Conservation (phyloP, 176 grass and related monocot genomes). For the Hyparrhenia diplandra region DNA sequence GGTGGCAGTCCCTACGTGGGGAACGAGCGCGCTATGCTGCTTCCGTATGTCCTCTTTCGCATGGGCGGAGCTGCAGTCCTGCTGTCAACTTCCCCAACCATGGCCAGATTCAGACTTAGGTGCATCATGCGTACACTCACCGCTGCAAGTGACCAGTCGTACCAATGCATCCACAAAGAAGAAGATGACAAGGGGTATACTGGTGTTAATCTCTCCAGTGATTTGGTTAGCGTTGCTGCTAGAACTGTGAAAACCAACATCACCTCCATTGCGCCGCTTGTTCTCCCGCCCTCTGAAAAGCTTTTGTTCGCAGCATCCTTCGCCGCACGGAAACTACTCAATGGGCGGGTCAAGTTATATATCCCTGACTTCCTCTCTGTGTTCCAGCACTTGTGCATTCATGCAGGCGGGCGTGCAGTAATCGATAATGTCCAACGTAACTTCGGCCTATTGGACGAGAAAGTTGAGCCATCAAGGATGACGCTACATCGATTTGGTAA, state of each 20-base stretch:
- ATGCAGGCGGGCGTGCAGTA: neutral
- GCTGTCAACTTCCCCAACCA: neutral
- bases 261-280: neutral
- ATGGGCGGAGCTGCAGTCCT: constrained; percentile 8
- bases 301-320: neutral
- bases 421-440: constrained; percentile 17
- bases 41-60: neutral
- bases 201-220: neutral
- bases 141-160: neutral
- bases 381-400: constrained; percentile 59
- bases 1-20: neutral
- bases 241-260: neutral
- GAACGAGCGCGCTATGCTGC: constrained; percentile 5
- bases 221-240: neutral
- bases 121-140: neutral
- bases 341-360: constrained; percentile 7
- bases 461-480: constrained; percentile 56
- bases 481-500: constrained; percentile 61
- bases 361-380: constrained; percentile 38
- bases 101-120: neutral
- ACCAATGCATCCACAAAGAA: constrained; percentile 2
- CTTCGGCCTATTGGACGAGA: constrained; percentile 30
- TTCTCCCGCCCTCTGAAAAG: constrained; percentile 17
- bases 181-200: neutral
- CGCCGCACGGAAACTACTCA: neutral